Conservation (phyloP, 2,329 filamentous ascomycete species). For the Bipolaris oryzae region DNA sequence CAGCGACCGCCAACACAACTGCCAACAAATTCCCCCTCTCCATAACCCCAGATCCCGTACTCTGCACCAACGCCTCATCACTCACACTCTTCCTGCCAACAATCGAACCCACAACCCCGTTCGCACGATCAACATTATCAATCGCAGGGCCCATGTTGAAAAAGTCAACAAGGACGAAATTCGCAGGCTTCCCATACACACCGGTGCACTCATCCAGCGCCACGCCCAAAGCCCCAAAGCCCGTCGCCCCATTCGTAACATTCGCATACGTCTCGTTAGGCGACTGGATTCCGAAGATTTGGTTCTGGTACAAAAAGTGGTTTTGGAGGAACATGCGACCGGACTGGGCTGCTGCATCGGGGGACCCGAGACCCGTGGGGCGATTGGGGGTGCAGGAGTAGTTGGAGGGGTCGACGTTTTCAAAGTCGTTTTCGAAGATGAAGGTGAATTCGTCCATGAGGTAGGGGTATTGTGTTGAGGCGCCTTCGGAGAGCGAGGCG, state of each 20-base stretch:
- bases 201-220: slow-evolving; percentile 48
- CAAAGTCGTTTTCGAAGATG: slow-evolving; percentile 75
- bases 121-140: slow-evolving; percentile 72
- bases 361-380: slow-evolving; percentile 59
- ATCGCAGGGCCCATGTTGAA: slow-evolving; percentile 75
- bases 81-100: slow-evolving; percentile 35
- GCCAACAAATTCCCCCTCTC: slow-evolving; percentile 33
- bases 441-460: slow-evolving; percentile 68
- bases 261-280: slow-evolving; percentile 59
- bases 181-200: slow-evolving; percentile 71
- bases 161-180: slow-evolving; percentile 80
- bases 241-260: slow-evolving; percentile 69
- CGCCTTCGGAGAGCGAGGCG: slow-evolving; percentile 53
- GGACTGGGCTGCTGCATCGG: slow-evolving; percentile 58
- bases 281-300: slow-evolving; percentile 50
- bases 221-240: slow-evolving; percentile 59
- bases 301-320: slow-evolving; percentile 73
- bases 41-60: slow-evolving; percentile 22
- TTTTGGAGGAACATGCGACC: slow-evolving; percentile 76
- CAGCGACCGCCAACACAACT: slow-evolving; percentile 39
- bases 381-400: slow-evolving; percentile 77
- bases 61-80: slow-evolving; percentile 23
- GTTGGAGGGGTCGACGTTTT: slow-evolving; percentile 64
- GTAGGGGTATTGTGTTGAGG: slow-evolving; percentile 56
- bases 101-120: slow-evolving; percentile 55